Base-by-base conservation (phyloP, 345 rosid genomes). In the Hirschfeldia incana region DNA sequence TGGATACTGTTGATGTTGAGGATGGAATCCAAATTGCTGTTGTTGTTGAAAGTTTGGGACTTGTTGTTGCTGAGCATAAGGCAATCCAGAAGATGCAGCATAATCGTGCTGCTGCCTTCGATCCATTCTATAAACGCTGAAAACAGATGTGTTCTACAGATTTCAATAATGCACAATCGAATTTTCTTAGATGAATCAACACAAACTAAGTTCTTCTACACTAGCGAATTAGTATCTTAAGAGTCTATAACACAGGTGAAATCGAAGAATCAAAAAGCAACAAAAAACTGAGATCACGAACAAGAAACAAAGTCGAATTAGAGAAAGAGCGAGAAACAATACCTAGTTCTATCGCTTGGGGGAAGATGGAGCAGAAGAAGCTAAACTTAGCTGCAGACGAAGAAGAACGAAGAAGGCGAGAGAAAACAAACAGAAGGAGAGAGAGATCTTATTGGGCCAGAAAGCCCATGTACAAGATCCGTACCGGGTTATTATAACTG, bases 1-100 rank as follows among this genome's bases (percentile, higher is more conserved):
- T 66, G 94, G 90, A 65, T 83, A 87, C 63, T 89, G 92, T 81
- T 88, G 97, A 84, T 90, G 97, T 64, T 91, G 98, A 0, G 91
- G 86, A 73, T 88, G 98, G 74, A 87, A 93, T 51, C 99, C 97
- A 29, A 81, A 93, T 53, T 87, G 96, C 34, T 88, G 93, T 42
- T 86, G 95, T 30, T 88, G 93, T 88, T 86, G 94, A 77, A 88
- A 83, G 79, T 86, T 91, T n/a, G 85, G 83, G 59, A 85, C 80
- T 75, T 84, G 93, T 17, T 90, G 96, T 81, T 89, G 97, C 78
- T 88, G 92, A 51, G 91, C 82, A 81, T 87, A 95, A 34, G 94
- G 92, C 90, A 94, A 85, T 27, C 90, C 89, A 69, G 96, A 85
- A 82, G 89, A 83, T 16, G 89, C 83, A 13, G 83, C 84, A 60